phyloP scores from a whole-genome alignment of 1,139 yeast species.

The Candida glucosophila region DNA sequence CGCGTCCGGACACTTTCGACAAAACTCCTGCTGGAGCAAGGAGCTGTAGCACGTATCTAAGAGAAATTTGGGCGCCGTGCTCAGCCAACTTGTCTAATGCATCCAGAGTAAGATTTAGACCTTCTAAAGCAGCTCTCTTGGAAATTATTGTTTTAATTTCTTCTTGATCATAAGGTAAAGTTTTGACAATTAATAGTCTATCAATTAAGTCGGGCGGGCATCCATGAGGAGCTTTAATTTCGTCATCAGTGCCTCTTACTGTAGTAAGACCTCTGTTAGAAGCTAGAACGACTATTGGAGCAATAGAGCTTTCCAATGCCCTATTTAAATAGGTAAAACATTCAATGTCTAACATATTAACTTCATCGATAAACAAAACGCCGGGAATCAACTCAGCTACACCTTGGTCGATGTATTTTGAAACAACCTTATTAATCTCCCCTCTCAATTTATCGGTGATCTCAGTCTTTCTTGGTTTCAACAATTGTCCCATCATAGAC shows the following conservation, averaged over 20 bases:
- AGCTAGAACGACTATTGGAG: constrained; percentile 92
- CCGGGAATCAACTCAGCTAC: constrained; percentile 98
- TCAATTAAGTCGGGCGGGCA: constrained; percentile 93
- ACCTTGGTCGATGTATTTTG: constrained; percentile 94
- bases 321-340: constrained; percentile 90
- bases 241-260: constrained; percentile 83
- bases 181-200: constrained; percentile 82
- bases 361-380: constrained; percentile 94
- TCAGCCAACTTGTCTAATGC: constrained; percentile 69
- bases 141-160: constrained; percentile 78
- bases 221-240: constrained; percentile 80
- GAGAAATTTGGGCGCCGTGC: constrained; percentile 66
- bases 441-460: constrained; percentile 90
- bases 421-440: constrained; percentile 93
- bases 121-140: constrained; percentile 74
- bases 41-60: constrained; percentile 86
- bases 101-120: constrained; percentile 49
- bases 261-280: constrained; percentile 92
- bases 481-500: constrained; percentile 97
- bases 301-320: constrained; percentile 85
- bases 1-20: constrained; percentile 64
- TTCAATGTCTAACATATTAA: constrained; percentile 94
- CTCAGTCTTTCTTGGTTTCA: constrained; percentile 97
- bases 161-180: constrained; percentile 75
- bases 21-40: constrained; percentile 86